These are phyloP conservation scores for Moniliophthora roreri DNA, from an alignment of 1,284 basidiomycete species.

Conservation along the genomic window DNA sequence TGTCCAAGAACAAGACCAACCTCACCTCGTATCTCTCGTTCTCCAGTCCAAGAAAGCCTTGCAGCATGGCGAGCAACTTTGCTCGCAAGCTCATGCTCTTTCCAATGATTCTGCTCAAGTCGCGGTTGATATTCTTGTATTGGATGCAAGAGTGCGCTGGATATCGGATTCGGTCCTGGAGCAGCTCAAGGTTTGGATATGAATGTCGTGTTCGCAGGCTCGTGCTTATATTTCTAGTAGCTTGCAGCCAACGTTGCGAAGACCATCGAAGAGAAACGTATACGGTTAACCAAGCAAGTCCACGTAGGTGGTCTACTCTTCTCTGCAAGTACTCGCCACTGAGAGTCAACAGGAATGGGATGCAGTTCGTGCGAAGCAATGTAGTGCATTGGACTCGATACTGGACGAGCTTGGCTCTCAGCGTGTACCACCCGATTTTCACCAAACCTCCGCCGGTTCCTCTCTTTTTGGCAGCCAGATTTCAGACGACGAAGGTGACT, in stretches of 20 bases:
- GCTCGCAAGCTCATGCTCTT: conserved; percentile 58
- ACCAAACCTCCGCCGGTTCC: conserved; percentile 61
- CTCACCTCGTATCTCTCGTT: conserved; percentile 71
- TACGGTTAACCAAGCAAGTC: conserved; percentile 55
- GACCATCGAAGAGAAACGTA: conserved; percentile 68
- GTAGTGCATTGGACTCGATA: conserved; percentile 60
- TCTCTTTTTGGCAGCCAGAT: conserved; percentile 76
- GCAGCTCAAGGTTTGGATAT: conserved; percentile 60
- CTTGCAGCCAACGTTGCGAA: conserved; percentile 70
- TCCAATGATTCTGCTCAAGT: conserved; percentile 62
- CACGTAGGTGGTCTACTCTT: conserved; percentile 43
- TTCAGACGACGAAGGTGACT: conserved; percentile 46
- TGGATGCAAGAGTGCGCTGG: conserved; percentile 79
- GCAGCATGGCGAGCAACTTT: conserved; percentile 71
- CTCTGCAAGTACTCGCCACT: not conserved
- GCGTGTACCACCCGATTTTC: conserved; percentile 73
- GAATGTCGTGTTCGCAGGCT: conserved; percentile 8
- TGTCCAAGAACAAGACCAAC: conserved; percentile 28
- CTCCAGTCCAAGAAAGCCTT: conserved; percentile 78
- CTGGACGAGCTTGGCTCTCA: conserved; percentile 71
- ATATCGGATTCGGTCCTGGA: conserved; percentile 68
- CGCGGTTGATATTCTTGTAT: conserved; percentile 66
- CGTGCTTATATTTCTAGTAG: conserved; percentile 34
- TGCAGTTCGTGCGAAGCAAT: conserved; percentile 51
- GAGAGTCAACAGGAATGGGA: conserved; percentile 64